Conservation (phyloP, 257 asterid genomes). For the Handroanthus guayacan region DNA sequence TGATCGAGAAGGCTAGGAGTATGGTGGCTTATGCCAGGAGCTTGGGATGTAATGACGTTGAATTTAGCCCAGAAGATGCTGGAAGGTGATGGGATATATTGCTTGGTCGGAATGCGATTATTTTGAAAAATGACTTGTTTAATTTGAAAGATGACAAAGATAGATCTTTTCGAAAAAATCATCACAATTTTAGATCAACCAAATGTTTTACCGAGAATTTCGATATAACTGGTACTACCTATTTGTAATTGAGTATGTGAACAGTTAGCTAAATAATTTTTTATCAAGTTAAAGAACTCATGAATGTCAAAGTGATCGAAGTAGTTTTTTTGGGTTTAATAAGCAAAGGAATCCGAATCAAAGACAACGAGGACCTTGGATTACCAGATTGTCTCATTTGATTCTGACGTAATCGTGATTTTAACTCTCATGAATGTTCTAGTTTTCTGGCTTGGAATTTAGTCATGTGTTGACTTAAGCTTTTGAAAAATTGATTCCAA, state of each 20-base stretch:
- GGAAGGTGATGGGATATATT: conserved; percentile 65
- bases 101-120: too few relatives aligned
- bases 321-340: background rate
- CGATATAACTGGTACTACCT: background rate
- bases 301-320: background rate
- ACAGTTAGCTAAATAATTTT: background rate
- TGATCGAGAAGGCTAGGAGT: conserved; percentile 82
- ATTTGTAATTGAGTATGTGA: background rate
- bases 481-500: background rate
- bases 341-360: background rate
- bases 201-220: background rate
- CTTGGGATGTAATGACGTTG: conserved; percentile 91
- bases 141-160: background rate
- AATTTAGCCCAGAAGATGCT: conserved; percentile 98
- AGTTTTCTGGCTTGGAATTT: background rate
- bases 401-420: background rate
- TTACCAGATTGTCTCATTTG: background rate
- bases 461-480: background rate
- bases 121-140: too few relatives aligned
- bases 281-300: conserved; percentile 18
- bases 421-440: background rate
- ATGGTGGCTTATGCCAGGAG: conserved; percentile 92
- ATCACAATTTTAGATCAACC: conserved; percentile 6
- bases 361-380: background rate
- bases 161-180: background rate